Percentiles rank a stretch among this genome's conserved stretches.
Evolutionary conservation across 2,329 filamentous ascomycete species (phyloP).

Genomic region (Colletotrichum tabaci): DNA sequence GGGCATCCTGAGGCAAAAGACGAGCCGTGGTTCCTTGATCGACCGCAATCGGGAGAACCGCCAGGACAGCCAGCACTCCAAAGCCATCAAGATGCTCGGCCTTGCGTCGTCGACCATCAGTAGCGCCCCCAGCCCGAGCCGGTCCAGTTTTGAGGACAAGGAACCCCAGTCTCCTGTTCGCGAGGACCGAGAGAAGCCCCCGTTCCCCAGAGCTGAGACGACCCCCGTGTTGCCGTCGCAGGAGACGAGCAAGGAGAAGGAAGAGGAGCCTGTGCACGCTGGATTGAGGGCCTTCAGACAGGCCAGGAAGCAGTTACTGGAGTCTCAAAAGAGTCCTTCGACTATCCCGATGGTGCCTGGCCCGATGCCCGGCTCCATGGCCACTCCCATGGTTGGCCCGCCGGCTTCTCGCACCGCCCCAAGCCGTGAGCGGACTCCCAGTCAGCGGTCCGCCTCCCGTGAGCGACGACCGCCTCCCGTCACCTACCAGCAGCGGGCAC

Average conservation of each 20-base stretch:
- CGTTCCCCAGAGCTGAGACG: conserved; percentile 22
- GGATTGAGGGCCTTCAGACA: conserved; percentile 72
- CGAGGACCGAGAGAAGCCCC: conserved; percentile 44
- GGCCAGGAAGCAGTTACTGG: conserved; percentile 68
- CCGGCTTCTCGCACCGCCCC: conserved; percentile 45
- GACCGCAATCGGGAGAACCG: conserved; percentile 62
- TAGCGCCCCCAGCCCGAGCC: conserved; percentile 57
- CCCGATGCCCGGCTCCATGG: conserved; percentile 13
- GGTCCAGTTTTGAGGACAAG: conserved; percentile 55
- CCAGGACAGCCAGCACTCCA: conserved; percentile 60
- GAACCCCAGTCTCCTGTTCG: conserved; percentile 48
- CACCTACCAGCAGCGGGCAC: conserved; percentile 60
- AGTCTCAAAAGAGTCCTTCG: conserved; percentile 57
- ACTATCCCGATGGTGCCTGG: conserved; percentile 47
- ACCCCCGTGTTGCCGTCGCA: conserved; percentile 5
- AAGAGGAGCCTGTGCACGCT: conserved; percentile 61
- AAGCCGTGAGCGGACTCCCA: conserved; percentile 45
- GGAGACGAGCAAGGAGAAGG: conserved; percentile 46
- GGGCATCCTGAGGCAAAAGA: conserved; percentile 75
- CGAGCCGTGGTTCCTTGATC: conserved; percentile 76
- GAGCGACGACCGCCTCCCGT: conserved; percentile 63
- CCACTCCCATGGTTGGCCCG: conserved; percentile 16
- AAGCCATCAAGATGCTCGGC: conserved; percentile 74
- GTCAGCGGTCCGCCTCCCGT: conserved; percentile 57
- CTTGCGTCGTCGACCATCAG: conserved; percentile 62